Base-by-base conservation (phyloP, 257 asterid genomes). In the Gynochthodes officinalis region DNA sequence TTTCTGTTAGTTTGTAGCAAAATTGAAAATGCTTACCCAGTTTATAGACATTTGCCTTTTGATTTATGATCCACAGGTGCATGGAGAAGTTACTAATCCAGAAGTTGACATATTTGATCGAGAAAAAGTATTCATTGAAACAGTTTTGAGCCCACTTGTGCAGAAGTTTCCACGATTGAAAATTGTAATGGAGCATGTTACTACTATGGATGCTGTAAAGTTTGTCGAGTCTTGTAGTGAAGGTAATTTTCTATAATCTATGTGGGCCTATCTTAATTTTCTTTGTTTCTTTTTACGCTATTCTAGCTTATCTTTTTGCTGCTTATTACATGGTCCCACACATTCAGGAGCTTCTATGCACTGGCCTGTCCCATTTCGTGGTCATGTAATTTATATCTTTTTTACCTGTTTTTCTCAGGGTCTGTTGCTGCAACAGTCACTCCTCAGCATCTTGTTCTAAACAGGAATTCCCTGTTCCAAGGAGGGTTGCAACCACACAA, bases 101-200 rank as follows among this genome's bases (percentile, higher is more conserved):
- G 92, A 89, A 35, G 87, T 91, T 71, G 99, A 94, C 77, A 79
- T 94, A 69, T 94, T 94, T 73, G 99, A 94, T 78, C 95, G 99
- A 40, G 97, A 94, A 78, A 91, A 89, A 81, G 95, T 89, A 75
- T 94, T 89, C 78, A 89, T 94, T 76, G 95, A 88, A 53, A 85
- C 89, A 12, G 78, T 94, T 72, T 85, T 94, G 67, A 73, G 73
- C 65, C 99, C 96, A 53, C 82, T 94, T 59, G 78, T 91, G 42
- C 86, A 78, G 71, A 91, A 86, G 81, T 67, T 89, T 67, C 99
- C 99, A 43, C 77, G 42, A 58, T 73, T 94, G 80, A 94, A 94
- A 86, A 84, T 94, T 70, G 97, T 94, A 67, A 91, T 94, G 98
- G 98, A 94, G 83, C 98, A 94, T 82, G 82, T 94, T 74, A 94